Conservation (phyloP, 2,329 filamentous ascomycete species). For the Nemania sp. region DNA sequence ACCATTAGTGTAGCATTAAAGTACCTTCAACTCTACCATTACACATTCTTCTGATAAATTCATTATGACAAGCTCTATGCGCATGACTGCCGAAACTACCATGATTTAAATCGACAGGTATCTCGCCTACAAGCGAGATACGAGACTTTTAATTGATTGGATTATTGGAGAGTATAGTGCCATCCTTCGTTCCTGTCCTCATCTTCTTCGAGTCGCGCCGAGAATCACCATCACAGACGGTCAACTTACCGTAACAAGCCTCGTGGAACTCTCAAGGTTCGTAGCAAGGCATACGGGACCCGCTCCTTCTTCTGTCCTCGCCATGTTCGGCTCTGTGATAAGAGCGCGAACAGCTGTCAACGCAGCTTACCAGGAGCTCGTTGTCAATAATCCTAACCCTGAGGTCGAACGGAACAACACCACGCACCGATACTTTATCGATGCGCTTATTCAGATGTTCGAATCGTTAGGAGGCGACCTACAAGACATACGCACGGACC, state of each 20-base stretch:
- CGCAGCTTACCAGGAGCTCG: conserved; percentile 40
- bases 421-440: conserved; percentile 49
- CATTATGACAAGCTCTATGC: too few relatives aligned
- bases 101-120: too few relatives aligned
- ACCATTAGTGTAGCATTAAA: too few relatives aligned
- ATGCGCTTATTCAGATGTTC: conserved; percentile 44
- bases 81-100: too few relatives aligned
- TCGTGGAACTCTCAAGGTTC: conserved; percentile 46
- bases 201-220: conserved; percentile 18
- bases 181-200: conserved; percentile 37
- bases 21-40: too few relatives aligned
- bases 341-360: conserved; percentile 38
- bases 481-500: conserved; percentile 38
- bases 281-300: conserved; percentile 42
- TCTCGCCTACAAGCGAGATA: conserved; percentile 15
- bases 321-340: conserved; percentile 46
- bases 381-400: conserved; percentile 39
- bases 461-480: conserved; percentile 35
- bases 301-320: conserved; percentile 41
- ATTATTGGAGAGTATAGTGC: conserved; percentile 44
- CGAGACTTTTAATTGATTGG: conserved; percentile 40
- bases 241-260: conserved; percentile 41
- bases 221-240: conserved; percentile 43
- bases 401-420: conserved; percentile 45
- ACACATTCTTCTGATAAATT: too few relatives aligned